These are phyloP conservation scores for Ilex aquifolium DNA, from an alignment of 257 asterid genomes.

Conservation along the genomic window DNA sequence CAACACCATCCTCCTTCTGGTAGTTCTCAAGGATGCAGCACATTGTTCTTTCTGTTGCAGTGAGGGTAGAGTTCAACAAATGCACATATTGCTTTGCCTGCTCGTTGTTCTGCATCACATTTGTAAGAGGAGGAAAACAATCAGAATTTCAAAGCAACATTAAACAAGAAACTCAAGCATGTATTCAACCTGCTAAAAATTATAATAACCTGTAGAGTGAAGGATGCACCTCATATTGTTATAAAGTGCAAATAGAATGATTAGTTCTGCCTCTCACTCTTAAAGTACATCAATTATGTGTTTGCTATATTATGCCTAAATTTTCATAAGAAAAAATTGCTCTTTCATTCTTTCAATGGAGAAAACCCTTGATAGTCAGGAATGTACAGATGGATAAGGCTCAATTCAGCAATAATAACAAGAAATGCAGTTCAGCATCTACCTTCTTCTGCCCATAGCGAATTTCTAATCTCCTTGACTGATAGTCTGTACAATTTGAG, in stretches of 20 bases:
- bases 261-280: too few species aligned
- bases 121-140: not conserved
- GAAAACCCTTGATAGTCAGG: not conserved
- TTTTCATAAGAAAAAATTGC: too few species aligned
- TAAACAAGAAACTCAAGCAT: not conserved
- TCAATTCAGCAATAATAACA: too few species aligned
- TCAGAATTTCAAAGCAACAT: not conserved
- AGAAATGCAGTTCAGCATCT: not conserved
- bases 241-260: too few species aligned
- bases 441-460: slow-evolving; percentile 96
- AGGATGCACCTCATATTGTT: too few species aligned
- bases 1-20: slow-evolving; percentile 88
- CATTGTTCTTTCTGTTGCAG: slow-evolving; percentile 92
- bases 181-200: not conserved
- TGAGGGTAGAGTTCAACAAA: slow-evolving; percentile 85
- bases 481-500: slow-evolving; percentile 92
- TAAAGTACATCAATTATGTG: too few species aligned
- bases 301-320: too few species aligned
- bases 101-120: slow-evolving; percentile 58
- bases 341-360: not conserved
- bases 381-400: too few species aligned
- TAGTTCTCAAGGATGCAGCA: slow-evolving; percentile 88
- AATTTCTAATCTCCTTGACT: slow-evolving; percentile 77
- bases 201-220: too few species aligned
- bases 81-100: slow-evolving; percentile 80